Conservation (phyloP, 2,329 filamentous ascomycete species). For the Monilinia polystroma region DNA sequence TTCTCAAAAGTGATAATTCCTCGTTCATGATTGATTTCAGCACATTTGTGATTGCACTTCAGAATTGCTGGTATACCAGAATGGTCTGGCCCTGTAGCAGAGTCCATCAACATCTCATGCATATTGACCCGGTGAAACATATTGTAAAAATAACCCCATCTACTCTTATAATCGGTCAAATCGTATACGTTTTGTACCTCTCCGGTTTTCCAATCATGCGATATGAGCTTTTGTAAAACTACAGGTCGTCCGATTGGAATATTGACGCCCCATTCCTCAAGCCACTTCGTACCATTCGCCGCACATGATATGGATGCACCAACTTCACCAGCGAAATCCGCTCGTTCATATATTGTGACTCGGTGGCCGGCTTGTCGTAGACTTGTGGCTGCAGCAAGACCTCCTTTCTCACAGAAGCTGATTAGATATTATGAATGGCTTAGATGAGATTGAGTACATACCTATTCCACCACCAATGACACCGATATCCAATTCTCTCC, state of each 20-base stretch:
- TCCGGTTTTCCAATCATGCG: constrained; percentile 68
- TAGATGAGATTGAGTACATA: background rate
- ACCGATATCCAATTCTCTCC: constrained; percentile 20
- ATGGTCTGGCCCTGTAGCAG: constrained; percentile 55
- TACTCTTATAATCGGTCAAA: constrained; percentile 62
- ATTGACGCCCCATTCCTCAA: constrained; percentile 67
- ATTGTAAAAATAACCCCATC: constrained; percentile 59
- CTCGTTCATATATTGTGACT: constrained; percentile 64
- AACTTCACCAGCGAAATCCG: constrained; percentile 66
- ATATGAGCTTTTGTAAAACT: constrained; percentile 64
- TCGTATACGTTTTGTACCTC: constrained; percentile 64
- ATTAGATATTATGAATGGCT: background rate
- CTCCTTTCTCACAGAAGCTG: constrained; percentile 40
- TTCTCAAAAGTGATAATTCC: constrained; percentile 46
- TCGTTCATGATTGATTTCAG: constrained; percentile 49
- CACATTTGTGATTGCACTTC: constrained; percentile 49
- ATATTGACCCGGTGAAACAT: constrained; percentile 69
- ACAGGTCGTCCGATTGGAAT: constrained; percentile 64
- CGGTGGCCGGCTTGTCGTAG: constrained; percentile 53
- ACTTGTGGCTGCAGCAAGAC: constrained; percentile 51
- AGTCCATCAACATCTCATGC: constrained; percentile 65
- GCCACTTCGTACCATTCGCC: constrained; percentile 68
- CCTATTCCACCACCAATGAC: constrained; percentile 25
- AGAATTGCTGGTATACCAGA: constrained; percentile 54
- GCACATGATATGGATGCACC: constrained; percentile 67